Base-by-base conservation (phyloP, 352 stramenopile species). In the Phytopythium ostracodes region DNA sequence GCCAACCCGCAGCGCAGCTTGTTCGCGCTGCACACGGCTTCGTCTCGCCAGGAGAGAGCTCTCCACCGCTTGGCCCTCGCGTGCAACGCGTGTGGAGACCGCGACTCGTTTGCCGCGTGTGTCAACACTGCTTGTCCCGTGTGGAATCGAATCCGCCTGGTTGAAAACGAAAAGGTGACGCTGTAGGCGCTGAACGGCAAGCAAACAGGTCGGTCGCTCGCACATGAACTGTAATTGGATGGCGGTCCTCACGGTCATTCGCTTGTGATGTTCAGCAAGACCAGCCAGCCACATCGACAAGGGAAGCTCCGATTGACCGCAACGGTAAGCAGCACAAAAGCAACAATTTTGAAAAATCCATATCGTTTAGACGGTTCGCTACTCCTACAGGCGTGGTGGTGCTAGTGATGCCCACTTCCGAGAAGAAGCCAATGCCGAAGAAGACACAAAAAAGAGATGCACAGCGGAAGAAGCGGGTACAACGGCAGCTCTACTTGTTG, bases 1-100 rank as follows among this genome's bases (percentile, higher is more conserved):
- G 53, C 56, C 2, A 65, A 92, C 33, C 80, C 78, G 3, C 84
- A 92, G 57, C 81, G 79, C 50, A 93, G 84, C 60, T 65, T 89
- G 36, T 72, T 90, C 62, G 80, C 77, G 11, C 74, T 89, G 36
- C 79, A 88, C 54, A 64, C 73, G 0, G 57, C 78, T 20, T 72
- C 72, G 0, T 69, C 70, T 25, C 70, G 59, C 12, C 71, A 81
- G 33, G 82, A 89, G 53, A 72, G 72, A 36, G 68, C 73, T 0
- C 42, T 79, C 0, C 73, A 79, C 46, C 36, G 62, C 20, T 59
- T 89, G 14, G 70, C 72, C 35, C 38, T 72, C 2, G 66, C 75
- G 5, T 92, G 84, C 33, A 68, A 61, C 25, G 67, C 74, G 4
- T 93, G 84, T 67, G 80, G 67, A 9, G 77, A 79, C 33, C 80